phyloP scores from a whole-genome alignment of 192 early-diverging fungal species.

The Umbelopsis sp. region DNA sequence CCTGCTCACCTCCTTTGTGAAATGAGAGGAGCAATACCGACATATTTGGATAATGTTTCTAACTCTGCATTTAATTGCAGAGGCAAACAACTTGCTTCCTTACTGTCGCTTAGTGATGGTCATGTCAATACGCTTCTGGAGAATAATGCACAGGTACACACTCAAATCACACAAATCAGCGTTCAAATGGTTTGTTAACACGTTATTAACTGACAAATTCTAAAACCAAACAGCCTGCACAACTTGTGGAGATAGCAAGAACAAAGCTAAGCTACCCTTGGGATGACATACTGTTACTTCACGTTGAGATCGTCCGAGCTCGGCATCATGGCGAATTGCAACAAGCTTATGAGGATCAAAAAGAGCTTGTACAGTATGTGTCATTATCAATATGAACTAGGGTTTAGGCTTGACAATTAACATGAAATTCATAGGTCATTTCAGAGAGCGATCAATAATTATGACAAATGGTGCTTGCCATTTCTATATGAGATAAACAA shows the following conservation, averaged over 20 bases:
- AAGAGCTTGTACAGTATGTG: constrained; percentile 46
- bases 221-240: constrained; percentile 6
- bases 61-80: constrained; percentile 2
- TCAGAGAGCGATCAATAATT: constrained; percentile 44
- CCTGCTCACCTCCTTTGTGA: too few relatives aligned
- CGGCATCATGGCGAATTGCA: constrained; percentile 33
- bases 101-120: constrained; percentile 22
- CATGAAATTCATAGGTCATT: constrained; percentile 44
- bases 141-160: constrained; percentile 17
- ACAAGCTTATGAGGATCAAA: constrained; percentile 49
- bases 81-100: constrained; percentile 19
- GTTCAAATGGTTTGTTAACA: background rate
- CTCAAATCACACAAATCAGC: too few relatives aligned
- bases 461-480: constrained; percentile 62
- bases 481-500: constrained; percentile 60
- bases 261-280: constrained; percentile 41
- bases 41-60: constrained; percentile 19
- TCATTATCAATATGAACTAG: background rate
- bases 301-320: constrained; percentile 39
- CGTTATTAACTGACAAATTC: background rate
- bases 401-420: background rate
- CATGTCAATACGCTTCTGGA: constrained; percentile 17
- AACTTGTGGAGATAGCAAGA: constrained; percentile 18
- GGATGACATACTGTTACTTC: constrained; percentile 45
- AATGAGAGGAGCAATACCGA: background rate